phyloP scores from a whole-genome alignment of 129 eudicot species.

The Helianthus tuberosus region DNA sequence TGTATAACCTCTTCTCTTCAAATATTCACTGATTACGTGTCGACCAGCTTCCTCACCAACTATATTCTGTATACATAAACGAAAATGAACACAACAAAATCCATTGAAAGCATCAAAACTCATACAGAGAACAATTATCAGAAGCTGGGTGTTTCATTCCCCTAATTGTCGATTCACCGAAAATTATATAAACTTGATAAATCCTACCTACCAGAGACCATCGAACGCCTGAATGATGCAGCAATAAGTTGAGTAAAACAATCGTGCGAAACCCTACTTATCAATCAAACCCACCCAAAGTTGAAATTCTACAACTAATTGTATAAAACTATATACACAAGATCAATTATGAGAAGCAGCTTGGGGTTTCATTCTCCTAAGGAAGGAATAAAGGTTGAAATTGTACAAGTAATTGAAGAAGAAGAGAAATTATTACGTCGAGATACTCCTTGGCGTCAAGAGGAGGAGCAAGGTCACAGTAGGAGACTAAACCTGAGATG shows the following conservation, averaged over 20 bases:
- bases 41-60: constrained; percentile 85
- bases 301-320: not conserved
- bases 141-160: not conserved
- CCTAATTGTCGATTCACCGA: not conserved
- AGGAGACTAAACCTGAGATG: constrained; percentile 94
- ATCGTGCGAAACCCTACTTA: not conserved
- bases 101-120: not conserved
- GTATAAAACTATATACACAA: too few relatives aligned
- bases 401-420: not conserved
- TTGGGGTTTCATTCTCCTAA: too few relatives aligned
- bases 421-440: constrained; percentile 49
- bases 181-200: too few relatives aligned
- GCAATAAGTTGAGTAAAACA: constrained; percentile 8
- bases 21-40: constrained; percentile 70
- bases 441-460: constrained; percentile 97
- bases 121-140: not conserved
- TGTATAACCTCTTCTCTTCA: constrained; percentile 80
- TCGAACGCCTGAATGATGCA: not conserved
- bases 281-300: constrained; percentile 6
- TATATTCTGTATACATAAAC: constrained; percentile 62
- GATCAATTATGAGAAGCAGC: too few relatives aligned
- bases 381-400: not conserved
- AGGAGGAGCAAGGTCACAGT: constrained; percentile 92
- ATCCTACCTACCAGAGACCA: too few relatives aligned
- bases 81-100: constrained; percentile 1